Percentiles rank a stretch among this genome's conserved stretches.
These are phyloP conservation scores for Pisolithus marmoratus DNA, from an alignment of 768 basidiomycete species.

Conservation along the genomic window DNA sequence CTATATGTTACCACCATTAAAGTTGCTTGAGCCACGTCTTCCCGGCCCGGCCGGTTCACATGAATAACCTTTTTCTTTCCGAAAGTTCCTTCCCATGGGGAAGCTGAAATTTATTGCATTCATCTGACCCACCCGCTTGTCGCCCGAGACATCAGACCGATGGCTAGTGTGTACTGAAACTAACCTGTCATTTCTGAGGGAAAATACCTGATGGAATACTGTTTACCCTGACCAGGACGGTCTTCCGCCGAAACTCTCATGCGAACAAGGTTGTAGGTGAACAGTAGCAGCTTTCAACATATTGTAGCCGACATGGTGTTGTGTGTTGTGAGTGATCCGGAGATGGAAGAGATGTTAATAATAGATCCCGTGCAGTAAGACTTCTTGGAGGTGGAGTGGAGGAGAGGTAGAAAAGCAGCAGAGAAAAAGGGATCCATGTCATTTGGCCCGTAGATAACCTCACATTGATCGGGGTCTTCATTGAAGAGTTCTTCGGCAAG, in stretches of 20 bases:
- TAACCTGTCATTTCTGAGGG: slow-evolving; percentile 29
- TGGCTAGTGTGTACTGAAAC: not conserved
- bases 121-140: slow-evolving; percentile 17
- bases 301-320: slow-evolving; percentile 43
- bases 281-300: slow-evolving; percentile 35
- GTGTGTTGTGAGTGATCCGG: slow-evolving; percentile 36
- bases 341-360: slow-evolving; percentile 39
- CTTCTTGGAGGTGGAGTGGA: slow-evolving; percentile 28
- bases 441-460: slow-evolving; percentile 29
- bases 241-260: slow-evolving; percentile 26
- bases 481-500: slow-evolving; percentile 25
- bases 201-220: slow-evolving; percentile 32
- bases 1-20: slow-evolving; percentile 30
- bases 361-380: slow-evolving; percentile 30
- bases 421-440: slow-evolving; percentile 35
- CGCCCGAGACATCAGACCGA: not conserved
- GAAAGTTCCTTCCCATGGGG: slow-evolving; percentile 20
- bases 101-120: slow-evolving; percentile 29
- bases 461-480: slow-evolving; percentile 21
- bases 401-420: slow-evolving; percentile 40
- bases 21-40: slow-evolving; percentile 32
- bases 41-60: slow-evolving; percentile 29
- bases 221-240: slow-evolving; percentile 32
- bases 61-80: slow-evolving; percentile 31
- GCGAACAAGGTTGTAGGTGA: slow-evolving; percentile 32